Base-by-base conservation (phyloP, 345 rosid species). In the Citropsis articulata region DNA sequence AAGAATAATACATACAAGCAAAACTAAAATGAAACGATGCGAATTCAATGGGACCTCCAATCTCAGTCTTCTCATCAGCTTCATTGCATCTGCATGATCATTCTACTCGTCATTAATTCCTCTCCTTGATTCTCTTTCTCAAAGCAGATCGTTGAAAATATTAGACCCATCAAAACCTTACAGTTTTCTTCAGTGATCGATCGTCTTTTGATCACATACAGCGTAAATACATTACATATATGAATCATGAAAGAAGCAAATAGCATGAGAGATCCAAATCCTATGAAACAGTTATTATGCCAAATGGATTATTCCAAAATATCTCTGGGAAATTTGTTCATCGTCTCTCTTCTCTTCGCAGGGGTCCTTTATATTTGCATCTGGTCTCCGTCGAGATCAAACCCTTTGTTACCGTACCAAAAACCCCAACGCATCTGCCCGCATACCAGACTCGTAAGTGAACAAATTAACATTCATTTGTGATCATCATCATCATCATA, bases 301-400 rank as follows among this genome's bases (percentile, higher is more conserved):
- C 61, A 25, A 35, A 84, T 86, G 91, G 86, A 85, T 25, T 60
- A 67, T 38, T 45, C 78, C 18, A 83, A 62, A 27, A 64, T 59
- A n/a, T 68, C 81, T 38, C 64, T 75, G 8, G 66, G 18, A 35
- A 73, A 82, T 28, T 42, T 76, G 6, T 72, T 83, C 2, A 62
- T 78, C 31, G 25, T 81, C 64, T 68, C 72, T 68, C 71, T 90
- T 24, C 82, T 89, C 78, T 75, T 86, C 13, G 64, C 83, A 27
- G 90, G 83, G 13, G 71, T 76, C 14, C 25, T 90, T 74, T 89
- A 78, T 31, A 72, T 90, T 27, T 83, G 72, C 62, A 10, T 79
- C 30, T 82, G 77, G 63, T 81, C 86, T 45, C 53, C 84, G 38
- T 56, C 77, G 0, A 27, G 56, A 4, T 69, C 75, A 36, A 75